phyloP scores from a whole-genome alignment of 1,284 basidiomycete species.

The Leccinum subrobustum region DNA sequence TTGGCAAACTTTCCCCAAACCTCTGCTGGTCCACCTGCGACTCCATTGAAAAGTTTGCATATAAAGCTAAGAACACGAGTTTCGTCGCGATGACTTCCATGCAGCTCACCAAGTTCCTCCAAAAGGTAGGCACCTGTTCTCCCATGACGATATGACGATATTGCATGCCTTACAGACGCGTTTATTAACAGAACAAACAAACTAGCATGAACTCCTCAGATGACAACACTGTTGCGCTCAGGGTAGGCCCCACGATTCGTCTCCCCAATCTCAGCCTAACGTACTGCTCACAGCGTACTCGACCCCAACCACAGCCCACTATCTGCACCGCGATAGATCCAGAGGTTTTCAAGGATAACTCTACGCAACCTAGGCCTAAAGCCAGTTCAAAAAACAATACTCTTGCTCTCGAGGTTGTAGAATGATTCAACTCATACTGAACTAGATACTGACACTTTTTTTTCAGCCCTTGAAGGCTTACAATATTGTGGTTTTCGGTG shows the following conservation, averaged over 20 bases:
- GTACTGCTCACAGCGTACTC: constrained; percentile 3
- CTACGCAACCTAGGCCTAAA: constrained; percentile 1
- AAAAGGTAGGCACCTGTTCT: constrained; percentile 14
- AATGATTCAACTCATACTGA: neutral
- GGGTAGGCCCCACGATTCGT: constrained; percentile 9
- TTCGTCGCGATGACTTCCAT: constrained; percentile 4
- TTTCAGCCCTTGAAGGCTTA: constrained; percentile 10
- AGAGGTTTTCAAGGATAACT: constrained; percentile 5
- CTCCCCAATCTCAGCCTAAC: constrained; percentile 5
- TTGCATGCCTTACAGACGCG: constrained; percentile 1
- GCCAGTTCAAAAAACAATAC: neutral
- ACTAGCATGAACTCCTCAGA: neutral
- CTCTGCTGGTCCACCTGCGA: neutral
- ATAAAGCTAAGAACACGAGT: constrained; percentile 14
- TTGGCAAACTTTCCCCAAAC: constrained; percentile 3
- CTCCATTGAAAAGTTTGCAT: neutral
- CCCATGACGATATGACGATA: neutral
- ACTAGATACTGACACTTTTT: neutral
- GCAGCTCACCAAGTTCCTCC: constrained; percentile 2
- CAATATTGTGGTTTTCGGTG: constrained; percentile 32
- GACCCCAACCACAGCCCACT: constrained; percentile 10
- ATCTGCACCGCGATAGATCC: constrained; percentile 9
- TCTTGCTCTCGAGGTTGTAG: constrained; percentile 17
- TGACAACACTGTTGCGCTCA: neutral
- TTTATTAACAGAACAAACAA: no score